Conservation (phyloP, 495 filamentous ascomycete species). For the Lineolata rhizophorae region DNA sequence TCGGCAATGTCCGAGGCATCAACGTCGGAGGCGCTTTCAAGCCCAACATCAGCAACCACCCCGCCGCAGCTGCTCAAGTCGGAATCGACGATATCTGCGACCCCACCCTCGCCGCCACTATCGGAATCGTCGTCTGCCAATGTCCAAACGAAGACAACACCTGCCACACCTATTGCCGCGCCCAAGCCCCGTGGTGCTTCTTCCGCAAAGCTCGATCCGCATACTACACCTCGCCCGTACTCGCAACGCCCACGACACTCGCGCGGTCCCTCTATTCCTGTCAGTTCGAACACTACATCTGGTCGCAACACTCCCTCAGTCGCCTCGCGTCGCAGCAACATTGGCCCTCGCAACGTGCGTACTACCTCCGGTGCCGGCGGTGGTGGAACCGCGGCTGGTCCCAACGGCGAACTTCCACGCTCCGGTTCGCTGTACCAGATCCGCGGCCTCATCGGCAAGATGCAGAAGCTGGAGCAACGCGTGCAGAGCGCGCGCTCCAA, state of each 20-base stretch:
- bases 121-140: conserved; percentile 14
- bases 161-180: conserved; percentile 20
- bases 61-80: conserved; percentile 51
- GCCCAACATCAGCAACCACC: conserved; percentile 27
- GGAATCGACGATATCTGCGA: conserved; percentile 20
- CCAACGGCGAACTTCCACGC: conserved; percentile 42
- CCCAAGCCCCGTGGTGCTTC: neutral
- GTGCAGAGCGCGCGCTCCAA: conserved; percentile 89
- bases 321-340: too few species aligned
- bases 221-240: conserved; percentile 28
- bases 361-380: too few species aligned
- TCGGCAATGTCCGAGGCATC: conserved; percentile 27
- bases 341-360: neutral
- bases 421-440: conserved; percentile 86
- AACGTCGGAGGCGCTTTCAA: conserved; percentile 18
- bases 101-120: conserved; percentile 42
- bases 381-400: neutral
- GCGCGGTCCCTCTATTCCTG: conserved; percentile 28
- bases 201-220: conserved; percentile 14
- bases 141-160: conserved; percentile 8
- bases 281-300: conserved; percentile 20
- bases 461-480: conserved; percentile 83
- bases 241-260: conserved; percentile 22
- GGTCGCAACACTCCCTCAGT: too few species aligned
- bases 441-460: conserved; percentile 78